Conservation (phyloP, 495 filamentous ascomycete genomes). For the Hyaloscypha finlandica region DNA sequence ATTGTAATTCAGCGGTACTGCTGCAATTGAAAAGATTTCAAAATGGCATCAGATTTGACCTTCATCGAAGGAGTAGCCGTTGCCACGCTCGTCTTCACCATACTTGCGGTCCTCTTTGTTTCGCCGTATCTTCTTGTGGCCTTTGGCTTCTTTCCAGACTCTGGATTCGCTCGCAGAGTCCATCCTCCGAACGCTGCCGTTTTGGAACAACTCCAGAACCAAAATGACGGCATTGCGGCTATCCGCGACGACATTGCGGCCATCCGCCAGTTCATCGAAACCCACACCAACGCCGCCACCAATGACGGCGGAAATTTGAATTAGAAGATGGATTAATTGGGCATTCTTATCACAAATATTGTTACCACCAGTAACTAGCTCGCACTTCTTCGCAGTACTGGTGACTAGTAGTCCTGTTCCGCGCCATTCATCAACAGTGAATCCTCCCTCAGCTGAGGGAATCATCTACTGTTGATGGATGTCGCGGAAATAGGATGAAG, state of each 20-base stretch:
- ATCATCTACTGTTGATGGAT: too few species aligned
- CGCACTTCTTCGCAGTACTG: too few species aligned
- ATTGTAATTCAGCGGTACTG: constrained; percentile 8
- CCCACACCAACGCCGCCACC: not conserved
- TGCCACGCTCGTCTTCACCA: constrained; percentile 14
- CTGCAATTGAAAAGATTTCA: constrained; percentile 13
- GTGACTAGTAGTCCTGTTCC: too few species aligned
- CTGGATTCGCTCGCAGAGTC: constrained; percentile 10
- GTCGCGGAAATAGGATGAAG: too few species aligned
- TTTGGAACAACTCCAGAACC: constrained; percentile 1
- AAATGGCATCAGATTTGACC: constrained; percentile 15
- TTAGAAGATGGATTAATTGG: constrained; percentile 8
- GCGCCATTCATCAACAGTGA: too few species aligned
- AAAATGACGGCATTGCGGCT: too few species aligned
- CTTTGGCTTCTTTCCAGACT: constrained; percentile 13
- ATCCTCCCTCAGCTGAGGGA: too few species aligned
- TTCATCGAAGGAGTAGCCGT: constrained; percentile 3
- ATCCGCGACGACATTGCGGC: constrained; percentile 6
- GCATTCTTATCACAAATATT: too few species aligned
- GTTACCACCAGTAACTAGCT: too few species aligned
- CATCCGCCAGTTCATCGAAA: not conserved
- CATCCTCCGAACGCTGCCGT: not conserved
- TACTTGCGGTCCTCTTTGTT: constrained; percentile 11
- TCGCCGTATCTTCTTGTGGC: constrained; percentile 7
- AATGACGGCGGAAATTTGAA: not conserved